These are phyloP conservation scores for Kalmusia sp. DNA, from an alignment of 2,329 filamentous ascomycete genomes.

Conservation along the genomic window DNA sequence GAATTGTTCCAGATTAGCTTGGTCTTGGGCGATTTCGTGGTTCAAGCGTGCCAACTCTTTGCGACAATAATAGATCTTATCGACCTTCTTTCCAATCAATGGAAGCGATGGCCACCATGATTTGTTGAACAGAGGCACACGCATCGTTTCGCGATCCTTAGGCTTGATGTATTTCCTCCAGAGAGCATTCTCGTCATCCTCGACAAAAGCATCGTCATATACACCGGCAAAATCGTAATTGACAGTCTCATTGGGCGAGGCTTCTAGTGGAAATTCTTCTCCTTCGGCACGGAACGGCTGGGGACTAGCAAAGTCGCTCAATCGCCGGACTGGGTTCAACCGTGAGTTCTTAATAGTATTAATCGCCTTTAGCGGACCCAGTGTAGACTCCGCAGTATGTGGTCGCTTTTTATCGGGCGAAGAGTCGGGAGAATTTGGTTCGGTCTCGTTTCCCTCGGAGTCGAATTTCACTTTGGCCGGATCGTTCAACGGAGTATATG, in stretches of 20 bases:
- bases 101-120: constrained; percentile 83
- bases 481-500: constrained; percentile 35
- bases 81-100: constrained; percentile 85
- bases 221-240: constrained; percentile 39
- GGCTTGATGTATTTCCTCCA: constrained; percentile 86
- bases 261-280: constrained; percentile 44
- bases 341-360: constrained; percentile 32
- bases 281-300: constrained; percentile 51
- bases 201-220: constrained; percentile 37
- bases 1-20: constrained; percentile 82
- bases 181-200: constrained; percentile 53
- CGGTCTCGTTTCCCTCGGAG: constrained; percentile 26
- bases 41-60: constrained; percentile 87
- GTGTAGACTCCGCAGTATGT: constrained; percentile 17
- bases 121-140: constrained; percentile 62
- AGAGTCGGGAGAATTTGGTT: constrained; percentile 31
- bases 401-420: constrained; percentile 25
- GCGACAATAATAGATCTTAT: constrained; percentile 92
- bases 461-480: constrained; percentile 31
- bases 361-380: constrained; percentile 23
- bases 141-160: constrained; percentile 85
- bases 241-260: constrained; percentile 31
- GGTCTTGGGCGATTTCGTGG: constrained; percentile 88
- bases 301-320: constrained; percentile 52
- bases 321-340: constrained; percentile 31